Evolutionary conservation across 202 grass and related monocot genomes (phyloP).

Genomic region (Panicum hallii): DNA sequence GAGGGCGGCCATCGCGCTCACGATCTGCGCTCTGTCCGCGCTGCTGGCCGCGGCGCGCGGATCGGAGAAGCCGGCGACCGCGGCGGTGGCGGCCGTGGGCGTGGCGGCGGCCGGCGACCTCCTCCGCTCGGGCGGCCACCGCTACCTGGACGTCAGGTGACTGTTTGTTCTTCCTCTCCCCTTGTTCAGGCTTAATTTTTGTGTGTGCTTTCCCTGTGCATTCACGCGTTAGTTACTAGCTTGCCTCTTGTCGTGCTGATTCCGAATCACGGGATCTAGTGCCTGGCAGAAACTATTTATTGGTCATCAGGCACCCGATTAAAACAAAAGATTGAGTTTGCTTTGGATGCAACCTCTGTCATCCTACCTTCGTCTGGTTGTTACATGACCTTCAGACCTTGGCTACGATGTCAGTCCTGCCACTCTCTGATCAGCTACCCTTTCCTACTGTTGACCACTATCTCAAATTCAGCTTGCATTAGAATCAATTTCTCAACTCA

Average conservation of each 20-base stretch:
- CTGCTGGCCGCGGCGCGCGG: constrained; percentile 4
- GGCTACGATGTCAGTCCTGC: not conserved
- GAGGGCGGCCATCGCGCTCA: not conserved
- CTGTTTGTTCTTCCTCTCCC: not conserved
- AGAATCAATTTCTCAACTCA: not conserved
- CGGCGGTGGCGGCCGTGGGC: constrained; percentile 44
- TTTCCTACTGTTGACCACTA: not conserved
- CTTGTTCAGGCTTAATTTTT: not conserved
- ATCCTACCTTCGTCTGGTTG: not conserved
- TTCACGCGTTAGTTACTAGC: not conserved
- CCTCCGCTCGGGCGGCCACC: constrained; percentile 47
- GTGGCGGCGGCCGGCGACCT: constrained; percentile 48
- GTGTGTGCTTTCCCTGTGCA: not conserved
- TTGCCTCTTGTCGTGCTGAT: not conserved
- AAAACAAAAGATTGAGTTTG: not conserved
- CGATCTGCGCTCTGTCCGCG: constrained; percentile 13
- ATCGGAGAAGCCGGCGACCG: not conserved
- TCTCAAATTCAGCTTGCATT: not conserved
- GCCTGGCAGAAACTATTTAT: not conserved
- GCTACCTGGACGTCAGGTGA: constrained; percentile 67
- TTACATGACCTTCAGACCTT: not conserved
- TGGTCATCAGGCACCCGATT: not conserved
- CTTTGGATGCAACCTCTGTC: not conserved
- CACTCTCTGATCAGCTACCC: not conserved
- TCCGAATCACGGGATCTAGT: not conserved